A percentile compares a stretch with the other conserved stretches of the same genome.
phyloP scores from a whole-genome alignment of 495 filamentous ascomycete genomes.

The Aspergillus baeticus region DNA sequence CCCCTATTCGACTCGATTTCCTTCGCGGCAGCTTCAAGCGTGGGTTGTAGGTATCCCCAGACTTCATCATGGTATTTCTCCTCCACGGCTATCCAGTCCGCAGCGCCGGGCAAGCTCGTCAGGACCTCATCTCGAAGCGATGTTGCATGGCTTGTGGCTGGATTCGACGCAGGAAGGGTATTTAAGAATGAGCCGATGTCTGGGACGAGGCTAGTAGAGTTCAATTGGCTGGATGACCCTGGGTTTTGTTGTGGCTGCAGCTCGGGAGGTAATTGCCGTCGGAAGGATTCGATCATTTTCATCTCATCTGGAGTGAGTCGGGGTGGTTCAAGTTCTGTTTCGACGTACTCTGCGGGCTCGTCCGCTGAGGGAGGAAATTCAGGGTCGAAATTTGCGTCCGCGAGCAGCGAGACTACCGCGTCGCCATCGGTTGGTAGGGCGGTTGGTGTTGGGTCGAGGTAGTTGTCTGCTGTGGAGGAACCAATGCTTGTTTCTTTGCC shows the following conservation, averaged over 20 bases:
- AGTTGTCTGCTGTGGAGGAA: not conserved
- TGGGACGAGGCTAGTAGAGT: constrained; percentile 38
- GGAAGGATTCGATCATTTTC: constrained; percentile 38
- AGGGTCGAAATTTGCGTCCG: constrained; percentile 52
- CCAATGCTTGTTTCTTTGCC: constrained; percentile 21
- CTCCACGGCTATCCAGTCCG: constrained; percentile 61
- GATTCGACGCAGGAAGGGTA: constrained; percentile 10
- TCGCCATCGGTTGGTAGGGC: constrained; percentile 34
- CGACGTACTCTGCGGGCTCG: constrained; percentile 42
- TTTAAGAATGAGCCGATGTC: constrained; percentile 41
- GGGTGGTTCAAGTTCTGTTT: constrained; percentile 24
- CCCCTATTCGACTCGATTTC: constrained; percentile 58
- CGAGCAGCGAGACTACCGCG: constrained; percentile 50
- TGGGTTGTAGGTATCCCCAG: constrained; percentile 69
- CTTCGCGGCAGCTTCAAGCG: constrained; percentile 58
- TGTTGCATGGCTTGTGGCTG: constrained; percentile 6
- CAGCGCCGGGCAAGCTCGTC: constrained; percentile 30
- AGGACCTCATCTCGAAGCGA: constrained; percentile 34
- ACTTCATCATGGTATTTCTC: constrained; percentile 72
- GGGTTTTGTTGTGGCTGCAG: constrained; percentile 1
- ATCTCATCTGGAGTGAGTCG: constrained; percentile 30
- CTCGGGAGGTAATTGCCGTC: constrained; percentile 16
- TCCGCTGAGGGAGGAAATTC: constrained; percentile 27
- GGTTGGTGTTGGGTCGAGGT: constrained; percentile 1
- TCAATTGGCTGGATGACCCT: constrained; percentile 17